phyloP scores from a whole-genome alignment of 2,329 filamentous ascomycete genomes.

The Aplosporella prunicola region DNA sequence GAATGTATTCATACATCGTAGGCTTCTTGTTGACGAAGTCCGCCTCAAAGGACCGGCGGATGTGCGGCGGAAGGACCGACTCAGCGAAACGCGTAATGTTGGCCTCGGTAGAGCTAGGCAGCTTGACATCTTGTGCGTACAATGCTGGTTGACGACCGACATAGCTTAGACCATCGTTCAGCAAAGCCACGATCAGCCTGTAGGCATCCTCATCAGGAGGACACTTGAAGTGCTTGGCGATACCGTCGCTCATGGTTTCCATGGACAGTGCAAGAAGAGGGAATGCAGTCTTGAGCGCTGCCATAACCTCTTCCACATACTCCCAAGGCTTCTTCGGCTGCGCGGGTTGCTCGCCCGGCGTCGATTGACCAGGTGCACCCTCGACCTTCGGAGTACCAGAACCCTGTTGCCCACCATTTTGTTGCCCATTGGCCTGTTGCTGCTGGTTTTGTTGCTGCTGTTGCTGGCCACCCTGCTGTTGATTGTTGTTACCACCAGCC shows the following conservation, averaged over 20 bases:
- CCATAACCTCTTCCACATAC: constrained; percentile 90
- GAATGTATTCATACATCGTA: constrained; percentile 97
- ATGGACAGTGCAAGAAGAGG: constrained; percentile 91
- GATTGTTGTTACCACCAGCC: constrained; percentile 15
- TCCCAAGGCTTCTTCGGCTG: constrained; percentile 77
- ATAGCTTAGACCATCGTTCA: constrained; percentile 91
- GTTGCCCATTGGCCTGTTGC: constrained; percentile 41
- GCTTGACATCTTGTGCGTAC: constrained; percentile 83
- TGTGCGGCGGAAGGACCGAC: constrained; percentile 87
- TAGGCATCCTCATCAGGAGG: constrained; percentile 97
- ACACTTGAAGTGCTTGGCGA: constrained; percentile 98
- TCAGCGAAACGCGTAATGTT: constrained; percentile 97
- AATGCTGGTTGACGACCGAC: constrained; percentile 78
- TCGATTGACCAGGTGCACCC: constrained; percentile 23
- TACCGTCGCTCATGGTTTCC: constrained; percentile 99
- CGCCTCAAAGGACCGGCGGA: constrained; percentile 92
- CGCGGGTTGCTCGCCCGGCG: constrained; percentile 20
- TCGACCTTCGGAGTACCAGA: constrained; percentile 32
- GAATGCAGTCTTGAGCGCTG: constrained; percentile 92
- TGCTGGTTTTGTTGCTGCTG: constrained; percentile 29
- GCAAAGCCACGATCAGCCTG: constrained; percentile 86
- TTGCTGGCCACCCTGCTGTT: constrained; percentile 16
- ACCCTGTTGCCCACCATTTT: constrained; percentile 14
- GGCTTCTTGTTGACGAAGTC: constrained; percentile 94
- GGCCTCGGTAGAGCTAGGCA: constrained; percentile 81